phyloP scores from a whole-genome alignment of 2,329 filamentous ascomycete genomes.

The Xylaria sp. region DNA sequence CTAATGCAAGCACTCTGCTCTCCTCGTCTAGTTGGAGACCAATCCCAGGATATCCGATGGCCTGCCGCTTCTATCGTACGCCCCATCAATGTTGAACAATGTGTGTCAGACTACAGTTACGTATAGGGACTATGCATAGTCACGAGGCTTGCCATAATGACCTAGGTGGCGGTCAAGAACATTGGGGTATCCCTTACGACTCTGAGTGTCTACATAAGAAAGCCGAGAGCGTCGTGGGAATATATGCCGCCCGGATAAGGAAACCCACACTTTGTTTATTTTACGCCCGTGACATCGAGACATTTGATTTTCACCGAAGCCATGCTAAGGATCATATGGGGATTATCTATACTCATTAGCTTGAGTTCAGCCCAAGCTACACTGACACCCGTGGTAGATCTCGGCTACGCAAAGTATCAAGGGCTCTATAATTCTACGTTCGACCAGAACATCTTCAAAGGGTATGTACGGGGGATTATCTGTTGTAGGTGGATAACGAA shows the following conservation, averaged over 20 bases:
- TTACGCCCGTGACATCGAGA: neutral
- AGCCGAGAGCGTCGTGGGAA: neutral
- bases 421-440: conserved; percentile 53
- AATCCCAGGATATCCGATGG: neutral
- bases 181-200: neutral
- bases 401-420: conserved; percentile 59
- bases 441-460: conserved; percentile 57
- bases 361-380: conserved; percentile 25
- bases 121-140: neutral
- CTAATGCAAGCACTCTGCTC: conserved; percentile 14
- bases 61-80: neutral
- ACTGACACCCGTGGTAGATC: conserved; percentile 50
- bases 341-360: conserved; percentile 7
- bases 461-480: conserved; percentile 46
- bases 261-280: neutral
- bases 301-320: neutral
- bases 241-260: neutral
- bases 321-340: conserved; percentile 26
- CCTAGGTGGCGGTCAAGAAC: neutral
- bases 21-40: conserved; percentile 16
- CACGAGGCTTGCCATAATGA: neutral
- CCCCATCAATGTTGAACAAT: neutral
- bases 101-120: neutral
- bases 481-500: neutral
- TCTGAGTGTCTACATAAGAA: conserved; percentile 17